phyloP scores from a whole-genome alignment of 139 green algal species.

The Zygnema circumcarinatum region DNA sequence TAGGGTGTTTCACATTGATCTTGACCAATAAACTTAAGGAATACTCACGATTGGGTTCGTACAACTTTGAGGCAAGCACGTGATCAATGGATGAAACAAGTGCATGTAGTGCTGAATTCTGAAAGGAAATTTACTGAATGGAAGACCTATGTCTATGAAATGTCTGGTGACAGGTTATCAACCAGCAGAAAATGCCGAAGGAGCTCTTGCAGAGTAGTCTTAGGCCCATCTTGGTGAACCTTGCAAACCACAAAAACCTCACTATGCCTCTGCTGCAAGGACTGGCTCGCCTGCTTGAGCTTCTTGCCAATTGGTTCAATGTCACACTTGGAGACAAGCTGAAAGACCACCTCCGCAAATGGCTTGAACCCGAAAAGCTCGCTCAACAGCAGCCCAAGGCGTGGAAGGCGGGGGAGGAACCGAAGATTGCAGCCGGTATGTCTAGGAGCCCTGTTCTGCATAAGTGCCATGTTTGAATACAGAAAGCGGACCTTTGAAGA shows the following conservation, averaged over 20 bases:
- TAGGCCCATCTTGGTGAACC: conserved; percentile 86
- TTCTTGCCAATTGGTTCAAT: conserved; percentile 93
- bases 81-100: no score
- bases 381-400: conserved; percentile 39
- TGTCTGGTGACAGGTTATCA: conserved; percentile 59
- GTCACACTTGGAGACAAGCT: conserved; percentile 92
- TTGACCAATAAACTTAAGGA: no score
- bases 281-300: conserved; percentile 79
- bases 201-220: conserved; percentile 75
- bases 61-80: no score
- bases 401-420: conserved; percentile 80
- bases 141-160: no score
- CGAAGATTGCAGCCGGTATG: conserved; percentile 75
- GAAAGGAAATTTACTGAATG: no score
- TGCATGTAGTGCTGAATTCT: no score
- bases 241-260: conserved; percentile 80
- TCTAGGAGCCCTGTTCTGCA: not conserved
- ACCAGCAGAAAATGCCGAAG: conserved; percentile 67
- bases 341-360: conserved; percentile 89
- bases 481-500: no score
- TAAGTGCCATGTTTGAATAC: not conserved
- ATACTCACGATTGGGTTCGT: no score
- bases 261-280: conserved; percentile 68
- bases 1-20: no score
- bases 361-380: conserved; percentile 81